Evolutionary conservation across 2,329 filamentous ascomycete species (phyloP).

Genomic region (Bipolaris gigantea): DNA sequence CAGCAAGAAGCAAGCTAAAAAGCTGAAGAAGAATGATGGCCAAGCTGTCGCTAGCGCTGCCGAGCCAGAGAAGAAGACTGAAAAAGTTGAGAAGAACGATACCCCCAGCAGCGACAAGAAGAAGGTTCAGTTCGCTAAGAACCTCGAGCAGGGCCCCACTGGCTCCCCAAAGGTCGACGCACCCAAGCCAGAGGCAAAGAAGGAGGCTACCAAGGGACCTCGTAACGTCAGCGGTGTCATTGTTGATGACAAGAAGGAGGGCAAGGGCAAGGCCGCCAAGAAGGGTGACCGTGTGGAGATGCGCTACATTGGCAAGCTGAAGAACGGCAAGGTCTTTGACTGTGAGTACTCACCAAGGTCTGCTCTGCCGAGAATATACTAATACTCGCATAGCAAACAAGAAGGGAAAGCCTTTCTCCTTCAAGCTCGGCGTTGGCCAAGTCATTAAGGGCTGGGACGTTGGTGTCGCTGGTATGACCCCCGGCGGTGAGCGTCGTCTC

Average conservation of each 20-base stretch:
- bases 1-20: constrained; percentile 97
- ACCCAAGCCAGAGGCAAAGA: constrained; percentile 51
- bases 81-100: constrained; percentile 52
- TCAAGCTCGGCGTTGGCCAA: constrained; percentile 91
- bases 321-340: constrained; percentile 94
- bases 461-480: constrained; percentile 86
- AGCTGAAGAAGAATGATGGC: constrained; percentile 97
- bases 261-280: constrained; percentile 82
- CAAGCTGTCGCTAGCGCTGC: constrained; percentile 67
- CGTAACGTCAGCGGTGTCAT: constrained; percentile 87
- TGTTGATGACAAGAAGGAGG: constrained; percentile 92
- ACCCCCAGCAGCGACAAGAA: constrained; percentile 63
- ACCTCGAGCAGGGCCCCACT: constrained; percentile 95
- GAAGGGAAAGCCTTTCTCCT: constrained; percentile 95
- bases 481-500: constrained; percentile 90
- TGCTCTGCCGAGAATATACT: constrained; percentile 14
- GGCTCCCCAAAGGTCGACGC: constrained; percentile 52
- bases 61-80: constrained; percentile 56
- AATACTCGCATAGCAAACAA: constrained; percentile 77
- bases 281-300: constrained; percentile 87
- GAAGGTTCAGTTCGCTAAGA: constrained; percentile 99
- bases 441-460: constrained; percentile 99
- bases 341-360: constrained; percentile 57
- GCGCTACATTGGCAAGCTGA: constrained; percentile 95
- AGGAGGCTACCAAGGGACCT: constrained; percentile 58